phyloP scores from a whole-genome alignment of 257 asterid genomes.

The Solanum lycopersicoides region DNA sequence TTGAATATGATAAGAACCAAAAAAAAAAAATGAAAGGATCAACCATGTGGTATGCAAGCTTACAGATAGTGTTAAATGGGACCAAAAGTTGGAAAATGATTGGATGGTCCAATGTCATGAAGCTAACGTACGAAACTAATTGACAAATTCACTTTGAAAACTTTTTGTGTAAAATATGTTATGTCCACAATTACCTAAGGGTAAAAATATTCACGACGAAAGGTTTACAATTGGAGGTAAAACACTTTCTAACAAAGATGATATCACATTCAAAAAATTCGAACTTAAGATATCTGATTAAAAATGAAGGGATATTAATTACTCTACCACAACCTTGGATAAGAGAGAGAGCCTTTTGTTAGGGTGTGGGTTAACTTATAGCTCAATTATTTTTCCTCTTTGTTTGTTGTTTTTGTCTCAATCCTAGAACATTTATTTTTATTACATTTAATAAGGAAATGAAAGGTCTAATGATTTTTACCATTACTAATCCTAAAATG shows the following conservation, averaged over 20 bases:
- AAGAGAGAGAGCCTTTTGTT: not conserved
- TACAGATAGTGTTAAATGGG: not conserved
- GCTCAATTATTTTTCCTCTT: not conserved
- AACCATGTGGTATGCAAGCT: slow-evolving; percentile 2
- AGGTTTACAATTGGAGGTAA: too few relatives aligned
- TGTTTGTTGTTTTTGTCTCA: not conserved
- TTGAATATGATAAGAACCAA: not conserved
- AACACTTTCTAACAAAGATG: too few relatives aligned
- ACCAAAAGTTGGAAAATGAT: not conserved
- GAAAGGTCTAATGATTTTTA: not conserved
- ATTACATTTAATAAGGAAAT: not conserved
- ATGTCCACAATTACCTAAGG: not conserved
- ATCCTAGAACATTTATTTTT: not conserved
- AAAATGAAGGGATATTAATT: fast-evolving
- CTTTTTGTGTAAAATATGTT: not conserved
- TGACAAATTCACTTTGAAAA: not conserved
- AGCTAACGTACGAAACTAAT: not conserved
- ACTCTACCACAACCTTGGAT: fast-evolving
- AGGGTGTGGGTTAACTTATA: not conserved
- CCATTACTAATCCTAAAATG: not conserved
- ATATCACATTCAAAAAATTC: fast-evolving
- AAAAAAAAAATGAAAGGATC: not conserved
- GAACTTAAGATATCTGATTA: fast-evolving
- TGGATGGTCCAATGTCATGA: not conserved
- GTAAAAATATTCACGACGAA: not conserved